A percentile compares a stretch with the other conserved stretches of the same genome.
Conservation (phyloP, 768 basidiomycete species). For the Thelephora aurantiotincta region DNA sequence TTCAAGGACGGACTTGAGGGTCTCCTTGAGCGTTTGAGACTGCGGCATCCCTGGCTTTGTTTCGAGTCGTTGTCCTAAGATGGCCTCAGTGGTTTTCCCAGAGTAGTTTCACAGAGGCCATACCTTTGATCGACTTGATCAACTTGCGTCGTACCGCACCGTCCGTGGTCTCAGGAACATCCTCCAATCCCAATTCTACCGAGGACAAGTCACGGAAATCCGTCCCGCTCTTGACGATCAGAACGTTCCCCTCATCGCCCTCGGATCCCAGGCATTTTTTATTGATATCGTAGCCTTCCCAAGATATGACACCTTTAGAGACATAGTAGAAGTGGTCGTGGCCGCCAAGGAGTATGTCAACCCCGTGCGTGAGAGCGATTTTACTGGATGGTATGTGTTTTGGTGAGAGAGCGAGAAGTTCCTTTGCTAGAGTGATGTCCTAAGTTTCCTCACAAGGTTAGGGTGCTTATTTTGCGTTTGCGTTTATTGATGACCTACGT, state of each 20-base stretch:
- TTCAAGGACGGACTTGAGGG: constrained; percentile 51
- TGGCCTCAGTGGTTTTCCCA: background rate
- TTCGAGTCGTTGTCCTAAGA: constrained; percentile 48
- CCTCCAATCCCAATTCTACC: constrained; percentile 44
- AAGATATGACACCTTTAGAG: constrained; percentile 46
- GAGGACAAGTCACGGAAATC: constrained; percentile 79
- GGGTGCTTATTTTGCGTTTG: no score
- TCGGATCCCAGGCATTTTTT: constrained; percentile 50
- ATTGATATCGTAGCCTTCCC: constrained; percentile 49
- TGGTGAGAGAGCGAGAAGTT: constrained; percentile 45
- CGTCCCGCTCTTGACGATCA: constrained; percentile 76
- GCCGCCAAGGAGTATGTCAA: constrained; percentile 75
- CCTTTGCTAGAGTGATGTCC: constrained; percentile 63
- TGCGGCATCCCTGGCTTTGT: constrained; percentile 39
- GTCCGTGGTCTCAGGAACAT: constrained; percentile 27
- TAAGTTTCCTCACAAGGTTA: no score
- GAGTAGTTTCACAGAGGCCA: constrained; percentile 3
- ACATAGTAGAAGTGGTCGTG: constrained; percentile 81
- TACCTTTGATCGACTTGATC: constrained; percentile 50
- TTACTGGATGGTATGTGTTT: constrained; percentile 27
- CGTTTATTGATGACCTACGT: constrained; percentile 10
- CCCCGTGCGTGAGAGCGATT: constrained; percentile 49
- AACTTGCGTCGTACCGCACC: constrained; percentile 53
- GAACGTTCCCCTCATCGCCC: constrained; percentile 53
- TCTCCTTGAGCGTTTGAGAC: constrained; percentile 29